Conservation (phyloP, 176 grass and related monocot genomes). For the Themeda triandra region DNA sequence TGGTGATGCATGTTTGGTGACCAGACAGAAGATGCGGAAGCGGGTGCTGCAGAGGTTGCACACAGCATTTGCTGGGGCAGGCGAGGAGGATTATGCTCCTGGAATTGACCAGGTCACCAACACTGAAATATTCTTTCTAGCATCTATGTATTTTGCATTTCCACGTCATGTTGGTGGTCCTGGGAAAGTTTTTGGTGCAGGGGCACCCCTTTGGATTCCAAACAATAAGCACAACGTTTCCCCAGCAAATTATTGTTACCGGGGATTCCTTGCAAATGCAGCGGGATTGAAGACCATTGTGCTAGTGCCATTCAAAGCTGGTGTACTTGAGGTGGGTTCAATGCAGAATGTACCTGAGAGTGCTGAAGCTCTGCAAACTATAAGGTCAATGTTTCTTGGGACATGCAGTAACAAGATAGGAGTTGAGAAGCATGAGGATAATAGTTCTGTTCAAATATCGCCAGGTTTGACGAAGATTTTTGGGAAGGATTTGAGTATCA, state of each 20-base stretch:
- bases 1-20: conserved; percentile 11
- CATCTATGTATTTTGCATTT: conserved; percentile 97
- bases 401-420: conserved; percentile 12
- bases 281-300: conserved; percentile 86
- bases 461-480: conserved; percentile 75
- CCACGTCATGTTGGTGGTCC: conserved; percentile 66
- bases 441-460: conserved; percentile 35
- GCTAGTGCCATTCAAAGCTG: conserved; percentile 74
- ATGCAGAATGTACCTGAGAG: conserved; percentile 62
- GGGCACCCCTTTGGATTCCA: conserved; percentile 74
- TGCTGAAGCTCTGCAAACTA: conserved; percentile 56
- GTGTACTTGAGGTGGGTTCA: conserved; percentile 92
- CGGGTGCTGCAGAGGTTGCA: conserved; percentile 75
- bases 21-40: conserved; percentile 57
- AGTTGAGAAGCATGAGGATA: conserved; percentile 51
- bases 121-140: conserved; percentile 88
- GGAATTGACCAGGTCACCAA: conserved; percentile 87
- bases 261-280: conserved; percentile 61
- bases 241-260: conserved; percentile 77
- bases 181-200: conserved; percentile 62
- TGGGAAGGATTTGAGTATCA: conserved; percentile 87
- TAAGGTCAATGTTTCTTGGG: conserved; percentile 68
- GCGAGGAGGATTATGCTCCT: conserved; percentile 79
- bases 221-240: conserved; percentile 42
- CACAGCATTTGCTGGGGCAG: conserved; percentile 56